A percentile compares a stretch with the other conserved stretches of the same genome.
These are phyloP conservation scores for Lanmaoa rubissima DNA, from an alignment of 768 basidiomycete species.

Conservation along the genomic window DNA sequence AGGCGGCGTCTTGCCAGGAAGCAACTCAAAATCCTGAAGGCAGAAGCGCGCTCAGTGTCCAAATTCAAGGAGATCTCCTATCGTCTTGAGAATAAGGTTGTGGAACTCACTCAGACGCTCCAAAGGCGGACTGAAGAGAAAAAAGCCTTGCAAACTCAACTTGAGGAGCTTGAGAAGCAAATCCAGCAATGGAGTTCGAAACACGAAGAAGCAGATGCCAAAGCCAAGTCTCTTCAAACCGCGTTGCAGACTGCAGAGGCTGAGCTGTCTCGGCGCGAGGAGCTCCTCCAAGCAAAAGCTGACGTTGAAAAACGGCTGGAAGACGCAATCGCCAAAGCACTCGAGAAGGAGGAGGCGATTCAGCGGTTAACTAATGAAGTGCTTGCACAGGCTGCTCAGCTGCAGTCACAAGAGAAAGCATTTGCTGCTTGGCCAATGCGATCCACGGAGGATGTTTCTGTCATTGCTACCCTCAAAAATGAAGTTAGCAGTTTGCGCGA, in stretches of 20 bases:
- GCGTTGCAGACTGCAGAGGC: conserved; percentile 70
- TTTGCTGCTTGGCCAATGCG: conserved; percentile 63
- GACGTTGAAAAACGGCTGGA: conserved; percentile 80
- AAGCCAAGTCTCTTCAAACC: conserved; percentile 67
- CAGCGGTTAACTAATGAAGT: conserved; percentile 80
- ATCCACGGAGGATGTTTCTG: conserved; percentile 79
- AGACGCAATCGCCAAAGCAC: conserved; percentile 66
- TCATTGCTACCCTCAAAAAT: conserved; percentile 85
- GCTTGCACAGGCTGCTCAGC: conserved; percentile 63
- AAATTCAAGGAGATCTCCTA: conserved; percentile 99
- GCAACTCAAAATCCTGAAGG: conserved; percentile 77
- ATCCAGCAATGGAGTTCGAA: conserved; percentile 81
- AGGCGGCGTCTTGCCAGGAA: conserved; percentile 85
- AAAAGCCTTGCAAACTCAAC: conserved; percentile 76
- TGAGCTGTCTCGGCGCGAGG: conserved; percentile 69
- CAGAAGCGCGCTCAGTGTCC: conserved; percentile 94
- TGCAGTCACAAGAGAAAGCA: conserved; percentile 74
- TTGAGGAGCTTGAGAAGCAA: conserved; percentile 80
- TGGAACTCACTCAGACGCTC: conserved; percentile 92
- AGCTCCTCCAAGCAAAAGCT: conserved; percentile 70
- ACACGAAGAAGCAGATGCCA: conserved; percentile 82
- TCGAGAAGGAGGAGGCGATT: conserved; percentile 84
- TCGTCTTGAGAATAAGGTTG: conserved; percentile 96
- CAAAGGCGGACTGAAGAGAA: conserved; percentile 91
- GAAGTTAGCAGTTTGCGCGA: conserved; percentile 93